A percentile compares a stretch with the other conserved stretches of the same genome.
These are phyloP conservation scores for Gnomoniopsis sp. DNA, from an alignment of 2,329 filamentous ascomycete species.

Conservation along the genomic window DNA sequence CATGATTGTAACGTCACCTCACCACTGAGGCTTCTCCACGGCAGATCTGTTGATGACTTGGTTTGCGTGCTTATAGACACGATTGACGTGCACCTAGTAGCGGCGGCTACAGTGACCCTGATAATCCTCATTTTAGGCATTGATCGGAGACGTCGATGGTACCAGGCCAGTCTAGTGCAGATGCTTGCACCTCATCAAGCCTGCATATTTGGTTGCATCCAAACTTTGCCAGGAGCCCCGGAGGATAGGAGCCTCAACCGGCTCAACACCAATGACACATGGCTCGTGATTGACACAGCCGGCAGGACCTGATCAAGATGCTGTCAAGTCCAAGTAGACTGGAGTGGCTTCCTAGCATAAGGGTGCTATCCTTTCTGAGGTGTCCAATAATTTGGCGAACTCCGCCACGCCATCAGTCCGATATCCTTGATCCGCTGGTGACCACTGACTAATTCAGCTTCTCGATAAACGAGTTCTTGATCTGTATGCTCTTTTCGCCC, in stretches of 20 bases:
- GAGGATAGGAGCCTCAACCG: too few relatives aligned
- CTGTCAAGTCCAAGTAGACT: too few relatives aligned
- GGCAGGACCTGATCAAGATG: too few relatives aligned
- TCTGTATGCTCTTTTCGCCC: slow-evolving; percentile 62
- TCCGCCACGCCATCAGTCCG: background rate
- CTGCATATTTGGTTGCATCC: too few relatives aligned
- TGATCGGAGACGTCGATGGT: background rate
- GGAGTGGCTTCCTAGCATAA: background rate
- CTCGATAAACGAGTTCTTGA: slow-evolving; percentile 44
- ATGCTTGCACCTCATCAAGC: too few relatives aligned
- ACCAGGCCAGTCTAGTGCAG: too few relatives aligned
- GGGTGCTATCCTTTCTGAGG: background rate
- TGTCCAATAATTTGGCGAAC: background rate
- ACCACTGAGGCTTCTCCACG: background rate
- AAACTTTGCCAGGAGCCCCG: too few relatives aligned
- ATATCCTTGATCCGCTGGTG: background rate
- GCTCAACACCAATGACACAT: too few relatives aligned
- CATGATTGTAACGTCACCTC: too few relatives aligned
- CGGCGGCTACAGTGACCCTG: background rate
- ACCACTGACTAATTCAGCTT: background rate
- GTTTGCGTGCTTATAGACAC: background rate
- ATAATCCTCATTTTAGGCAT: background rate
- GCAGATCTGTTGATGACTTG: background rate
- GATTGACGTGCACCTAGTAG: background rate
- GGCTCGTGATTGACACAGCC: too few relatives aligned